Evolutionary conservation across 2,329 filamentous ascomycete genomes (phyloP), one percentile per base, ranked within the genome.

Genomic region (Cladosporium halotolerans): DNA sequence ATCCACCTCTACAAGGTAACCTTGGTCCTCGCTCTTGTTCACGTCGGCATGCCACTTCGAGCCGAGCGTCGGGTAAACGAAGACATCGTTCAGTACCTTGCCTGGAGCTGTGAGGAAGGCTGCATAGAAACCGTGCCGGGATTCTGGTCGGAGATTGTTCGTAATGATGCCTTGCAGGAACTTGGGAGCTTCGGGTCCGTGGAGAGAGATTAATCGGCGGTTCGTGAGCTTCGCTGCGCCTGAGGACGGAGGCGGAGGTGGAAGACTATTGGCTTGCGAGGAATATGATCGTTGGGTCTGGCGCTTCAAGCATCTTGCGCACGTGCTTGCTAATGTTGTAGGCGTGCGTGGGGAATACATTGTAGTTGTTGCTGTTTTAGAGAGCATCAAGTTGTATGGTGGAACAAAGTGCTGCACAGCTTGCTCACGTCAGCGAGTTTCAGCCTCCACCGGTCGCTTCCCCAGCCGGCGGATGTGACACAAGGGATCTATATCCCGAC

Each of bases 131-230:
- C 83, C 85, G 0, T 73, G 71, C 3, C 61, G 63, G 19, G 70
- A 69, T 2, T 72, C 57, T 0, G 79, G 71, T 49, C 81, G 69
- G 58, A 89, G 79, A 58, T 84, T 86, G 58, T 85, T 81, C 1
- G 92, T 96, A 58, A 93, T 81, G 53, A 95, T 81, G 51, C 92
- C 91, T 69, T 97, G 90, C 2, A 99, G 80, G 70, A 91, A 97
- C 61, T 86, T 85, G 44, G 86, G 79, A 32, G 89, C 84, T 64
- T 96, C 92, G 3, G 78, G 78, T 2, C 93, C 93, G 13, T 84
- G 80, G 57, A 97, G 75, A 39, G 85, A 85, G 60, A 99, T 84
- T 42, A 97, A 78, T 49, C 83, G 82, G 46, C 93, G 87, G 59
- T 85, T 85, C n/a, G 81, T 73, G 57, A 97, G 81, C 13, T 65